Evolutionary conservation across 2,329 filamentous ascomycete species (phyloP).

Genomic region (Penicillium sp.): DNA sequence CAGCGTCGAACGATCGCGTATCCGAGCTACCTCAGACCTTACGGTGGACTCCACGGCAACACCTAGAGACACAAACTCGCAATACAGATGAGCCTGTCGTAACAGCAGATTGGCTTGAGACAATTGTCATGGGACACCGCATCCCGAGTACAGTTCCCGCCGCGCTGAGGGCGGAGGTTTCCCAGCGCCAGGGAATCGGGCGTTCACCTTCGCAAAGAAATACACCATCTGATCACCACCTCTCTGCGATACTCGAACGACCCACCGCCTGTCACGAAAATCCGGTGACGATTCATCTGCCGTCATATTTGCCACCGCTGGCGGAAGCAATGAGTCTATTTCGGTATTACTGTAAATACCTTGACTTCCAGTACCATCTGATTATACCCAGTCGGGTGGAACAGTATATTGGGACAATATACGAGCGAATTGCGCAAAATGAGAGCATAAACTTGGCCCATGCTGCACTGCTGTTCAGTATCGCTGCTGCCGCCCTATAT

Average conservation of each 20-base stretch:
- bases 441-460: constrained; percentile 25
- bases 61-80: background rate
- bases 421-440: constrained; percentile 24
- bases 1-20: background rate
- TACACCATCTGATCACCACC: background rate
- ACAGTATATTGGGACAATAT: constrained; percentile 31
- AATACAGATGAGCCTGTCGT: constrained; percentile 20
- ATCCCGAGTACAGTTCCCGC: constrained; percentile 25
- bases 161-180: constrained; percentile 19
- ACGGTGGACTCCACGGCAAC: background rate
- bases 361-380: constrained; percentile 40
- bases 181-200: constrained; percentile 1
- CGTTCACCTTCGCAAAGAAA: background rate
- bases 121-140: constrained; percentile 31
- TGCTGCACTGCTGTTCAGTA: constrained; percentile 36
- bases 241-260: background rate
- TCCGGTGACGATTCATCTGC: constrained; percentile 22
- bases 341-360: constrained; percentile 34
- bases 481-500: constrained; percentile 33
- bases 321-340: constrained; percentile 33
- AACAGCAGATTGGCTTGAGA: constrained; percentile 32
- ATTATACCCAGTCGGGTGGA: constrained; percentile 29
- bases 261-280: constrained; percentile 20
- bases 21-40: background rate
- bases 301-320: constrained; percentile 29